These are phyloP conservation scores for Orychophragmus violaceus DNA, from an alignment of 345 rosid genomes.

Conservation along the genomic window DNA sequence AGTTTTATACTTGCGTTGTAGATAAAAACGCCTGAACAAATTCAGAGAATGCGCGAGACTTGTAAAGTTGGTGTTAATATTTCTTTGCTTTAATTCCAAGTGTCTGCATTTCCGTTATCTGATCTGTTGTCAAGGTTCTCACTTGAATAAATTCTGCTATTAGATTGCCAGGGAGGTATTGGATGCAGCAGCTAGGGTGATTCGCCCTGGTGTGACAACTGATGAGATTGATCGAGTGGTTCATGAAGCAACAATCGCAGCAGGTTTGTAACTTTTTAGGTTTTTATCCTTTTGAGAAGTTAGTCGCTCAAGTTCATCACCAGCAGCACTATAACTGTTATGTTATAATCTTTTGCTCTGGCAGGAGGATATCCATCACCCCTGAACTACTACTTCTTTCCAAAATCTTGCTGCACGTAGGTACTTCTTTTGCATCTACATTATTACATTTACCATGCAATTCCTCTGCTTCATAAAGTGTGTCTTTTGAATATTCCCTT, in stretches of 20 bases:
- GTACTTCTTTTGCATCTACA: conserved; percentile 44
- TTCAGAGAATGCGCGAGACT: conserved; percentile 82
- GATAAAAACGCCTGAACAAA: conserved; percentile 85
- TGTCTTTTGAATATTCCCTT: conserved; percentile 13
- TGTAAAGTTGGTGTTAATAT: conserved; percentile 57
- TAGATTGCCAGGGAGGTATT: conserved; percentile 86
- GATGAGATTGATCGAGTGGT: conserved; percentile 94
- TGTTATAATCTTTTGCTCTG: conserved; percentile 4
- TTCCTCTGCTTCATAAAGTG: conserved; percentile 8
- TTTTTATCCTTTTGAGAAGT: background rate
- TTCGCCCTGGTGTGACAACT: conserved; percentile 85
- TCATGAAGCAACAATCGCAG: conserved; percentile 81
- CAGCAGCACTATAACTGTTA: background rate
- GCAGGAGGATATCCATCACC: conserved; percentile 99
- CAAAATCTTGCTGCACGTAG: conserved; percentile 99
- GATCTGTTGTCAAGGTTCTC: background rate
- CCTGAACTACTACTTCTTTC: conserved; percentile 87
- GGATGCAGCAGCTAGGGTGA: conserved; percentile 80
- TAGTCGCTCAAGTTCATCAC: background rate
- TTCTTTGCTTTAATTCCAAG: background rate
- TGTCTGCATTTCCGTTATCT: background rate
- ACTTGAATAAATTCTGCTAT: background rate
- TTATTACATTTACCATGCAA: conserved; percentile 1
- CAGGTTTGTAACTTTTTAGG: conserved; percentile 43
- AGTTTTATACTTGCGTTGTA: conserved; percentile 28